phyloP scores from a whole-genome alignment of 2,329 filamentous ascomycete species.

The Huntiella savannae region DNA sequence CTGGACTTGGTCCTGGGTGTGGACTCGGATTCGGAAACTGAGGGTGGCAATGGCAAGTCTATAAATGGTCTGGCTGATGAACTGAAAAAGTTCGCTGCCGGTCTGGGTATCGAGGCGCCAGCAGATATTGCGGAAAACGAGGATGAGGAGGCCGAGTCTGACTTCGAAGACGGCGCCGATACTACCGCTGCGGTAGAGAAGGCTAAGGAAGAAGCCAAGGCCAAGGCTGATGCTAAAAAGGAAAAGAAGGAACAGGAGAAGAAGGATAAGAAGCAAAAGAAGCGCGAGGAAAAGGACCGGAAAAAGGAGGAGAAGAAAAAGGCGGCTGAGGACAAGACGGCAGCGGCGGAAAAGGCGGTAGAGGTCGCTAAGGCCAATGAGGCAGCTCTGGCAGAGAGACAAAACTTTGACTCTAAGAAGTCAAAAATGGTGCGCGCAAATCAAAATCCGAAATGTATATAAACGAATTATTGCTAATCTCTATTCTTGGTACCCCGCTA shows the following conservation, averaged over 20 bases:
- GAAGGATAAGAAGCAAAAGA: slow-evolving; percentile 16
- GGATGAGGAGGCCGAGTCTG: neutral
- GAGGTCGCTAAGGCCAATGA: slow-evolving; percentile 18
- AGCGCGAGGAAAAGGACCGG: slow-evolving; percentile 7
- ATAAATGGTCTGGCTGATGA: slow-evolving; percentile 4
- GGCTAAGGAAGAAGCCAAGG: slow-evolving; percentile 21
- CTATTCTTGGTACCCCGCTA: neutral
- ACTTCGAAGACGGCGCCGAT: slow-evolving; percentile 15
- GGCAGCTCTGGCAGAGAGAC: slow-evolving; percentile 17
- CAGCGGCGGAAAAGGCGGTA: slow-evolving; percentile 15
- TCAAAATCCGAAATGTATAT: slow-evolving; percentile 2
- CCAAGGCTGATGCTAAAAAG: slow-evolving; percentile 21
- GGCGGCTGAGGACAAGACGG: slow-evolving; percentile 12
- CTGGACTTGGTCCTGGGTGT: slow-evolving; percentile 38
- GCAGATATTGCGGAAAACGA: slow-evolving; percentile 2
- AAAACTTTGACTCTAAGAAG: slow-evolving; percentile 16
- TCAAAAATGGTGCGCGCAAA: slow-evolving; percentile 19
- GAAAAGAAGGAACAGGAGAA: slow-evolving; percentile 17
- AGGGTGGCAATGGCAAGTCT: slow-evolving; percentile 15
- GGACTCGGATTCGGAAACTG: slow-evolving; percentile 23
- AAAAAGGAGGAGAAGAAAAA: slow-evolving; percentile 10
- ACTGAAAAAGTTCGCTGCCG: slow-evolving; percentile 8
- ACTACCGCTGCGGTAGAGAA: slow-evolving; percentile 18
- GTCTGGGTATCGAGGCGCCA: slow-evolving; percentile 9
- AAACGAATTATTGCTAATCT: slow-evolving; percentile 19